Percentiles rank a stretch among this genome's conserved stretches.
These are phyloP conservation scores for Candida parachauliodes DNA, from an alignment of 805 yeast species.

Conservation along the genomic window DNA sequence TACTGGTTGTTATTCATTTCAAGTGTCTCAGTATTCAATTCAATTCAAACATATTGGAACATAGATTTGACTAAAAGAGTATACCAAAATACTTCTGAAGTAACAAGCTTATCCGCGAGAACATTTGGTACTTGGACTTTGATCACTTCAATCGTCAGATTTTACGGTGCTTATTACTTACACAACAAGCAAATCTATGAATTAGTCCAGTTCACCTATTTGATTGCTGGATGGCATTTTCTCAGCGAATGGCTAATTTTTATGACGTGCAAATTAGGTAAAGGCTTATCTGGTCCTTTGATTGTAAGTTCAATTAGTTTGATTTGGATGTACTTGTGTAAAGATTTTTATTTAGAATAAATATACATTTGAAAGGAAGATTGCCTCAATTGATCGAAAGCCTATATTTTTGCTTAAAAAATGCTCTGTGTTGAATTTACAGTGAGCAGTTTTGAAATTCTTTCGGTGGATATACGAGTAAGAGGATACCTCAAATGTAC, in stretches of 20 bases:
- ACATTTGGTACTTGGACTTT: constrained; percentile 99
- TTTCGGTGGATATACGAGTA: too few species aligned
- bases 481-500: too few species aligned
- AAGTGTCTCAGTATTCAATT: constrained; percentile 87
- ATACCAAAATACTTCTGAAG: constrained; percentile 42
- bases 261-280: constrained; percentile 78
- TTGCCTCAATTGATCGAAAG: too few species aligned
- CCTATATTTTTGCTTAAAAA: too few species aligned
- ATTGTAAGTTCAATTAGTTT: constrained; percentile 67
- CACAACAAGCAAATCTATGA: constrained; percentile 69
- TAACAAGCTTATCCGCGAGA: constrained; percentile 71
- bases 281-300: constrained; percentile 87
- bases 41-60: constrained; percentile 80
- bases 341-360: constrained; percentile 69
- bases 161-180: constrained; percentile 80
- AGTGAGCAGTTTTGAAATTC: too few species aligned
- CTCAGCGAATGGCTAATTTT: constrained; percentile 76
- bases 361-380: too few species aligned
- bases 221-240: constrained; percentile 83
- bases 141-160: constrained; percentile 76
- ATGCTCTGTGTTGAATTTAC: too few species aligned
- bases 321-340: constrained; percentile 76
- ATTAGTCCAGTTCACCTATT: constrained; percentile 73
- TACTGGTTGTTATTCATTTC: constrained; percentile 53
- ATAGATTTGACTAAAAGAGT: constrained; percentile 74